Evolutionary conservation across 805 yeast genomes (phyloP).

Genomic region (Yarrowia osloensis): DNA sequence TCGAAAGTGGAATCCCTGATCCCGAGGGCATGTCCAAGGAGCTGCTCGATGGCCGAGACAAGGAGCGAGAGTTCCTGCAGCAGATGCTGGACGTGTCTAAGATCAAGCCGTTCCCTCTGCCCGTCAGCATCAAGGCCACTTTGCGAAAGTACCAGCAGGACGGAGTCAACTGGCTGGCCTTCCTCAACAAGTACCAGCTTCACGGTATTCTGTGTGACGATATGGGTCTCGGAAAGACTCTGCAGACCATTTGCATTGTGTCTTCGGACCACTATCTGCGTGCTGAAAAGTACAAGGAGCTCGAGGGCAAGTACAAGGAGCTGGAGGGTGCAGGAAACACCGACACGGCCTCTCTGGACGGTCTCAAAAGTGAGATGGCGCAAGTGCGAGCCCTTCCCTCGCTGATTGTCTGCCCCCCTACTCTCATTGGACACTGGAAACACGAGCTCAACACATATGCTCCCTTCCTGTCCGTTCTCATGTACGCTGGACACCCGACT

Average conservation of each 20-base stretch:
- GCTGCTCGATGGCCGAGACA: constrained; percentile 82
- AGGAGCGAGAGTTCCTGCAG: constrained; percentile 89
- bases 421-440: constrained; percentile 98
- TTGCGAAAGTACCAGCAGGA: constrained; percentile 95
- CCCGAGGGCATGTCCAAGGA: constrained; percentile 88
- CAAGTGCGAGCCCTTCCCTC: constrained; percentile 81
- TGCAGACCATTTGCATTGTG: constrained; percentile 95
- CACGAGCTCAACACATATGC: constrained; percentile 89
- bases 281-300: constrained; percentile 57
- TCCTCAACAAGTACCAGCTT: constrained; percentile 87
- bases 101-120: constrained; percentile 82
- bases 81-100: constrained; percentile 98
- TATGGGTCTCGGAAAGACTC: constrained; percentile 98
- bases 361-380: constrained; percentile 54
- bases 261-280: constrained; percentile 93
- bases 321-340: constrained; percentile 2
- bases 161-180: constrained; percentile 97
- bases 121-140: constrained; percentile 89
- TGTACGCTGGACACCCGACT: constrained; percentile 92
- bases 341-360: not conserved
- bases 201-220: constrained; percentile 99
- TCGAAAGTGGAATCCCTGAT: constrained; percentile 96
- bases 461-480: constrained; percentile 77
- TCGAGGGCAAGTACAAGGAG: constrained; percentile 14
- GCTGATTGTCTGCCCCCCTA: constrained; percentile 91